These are phyloP conservation scores for Penicillium oxalicum DNA, from an alignment of 2,329 filamentous ascomycete genomes.

Conservation along the genomic window DNA sequence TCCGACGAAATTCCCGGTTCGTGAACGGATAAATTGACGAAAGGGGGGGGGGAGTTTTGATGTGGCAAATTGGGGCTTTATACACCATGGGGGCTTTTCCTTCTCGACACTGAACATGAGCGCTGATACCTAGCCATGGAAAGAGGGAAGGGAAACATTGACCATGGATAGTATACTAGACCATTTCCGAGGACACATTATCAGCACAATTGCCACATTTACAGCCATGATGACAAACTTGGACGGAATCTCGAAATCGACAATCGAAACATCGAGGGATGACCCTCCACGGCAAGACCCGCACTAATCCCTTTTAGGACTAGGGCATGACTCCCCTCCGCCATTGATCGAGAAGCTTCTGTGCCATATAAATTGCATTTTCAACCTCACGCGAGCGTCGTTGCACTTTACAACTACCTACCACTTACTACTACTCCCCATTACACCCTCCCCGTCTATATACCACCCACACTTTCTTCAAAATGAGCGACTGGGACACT, in stretches of 20 bases:
- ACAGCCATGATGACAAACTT: no score
- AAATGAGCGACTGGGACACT: slow-evolving; percentile 76
- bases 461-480: slow-evolving; percentile 15
- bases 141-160: no score
- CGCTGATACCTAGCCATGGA: no score
- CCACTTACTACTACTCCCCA: slow-evolving; percentile 2
- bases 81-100: no score
- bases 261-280: not conserved
- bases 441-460: not conserved
- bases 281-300: not conserved
- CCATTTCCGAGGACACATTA: no score
- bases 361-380: slow-evolving; percentile 34
- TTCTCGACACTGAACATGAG: no score
- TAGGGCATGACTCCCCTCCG: slow-evolving; percentile 23
- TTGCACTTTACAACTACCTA: slow-evolving; percentile 14
- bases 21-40: no score
- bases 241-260: not conserved
- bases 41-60: no score
- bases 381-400: slow-evolving; percentile 28
- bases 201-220: no score
- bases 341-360: slow-evolving; percentile 34
- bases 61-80: no score
- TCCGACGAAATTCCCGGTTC: no score
- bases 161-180: no score
- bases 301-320: slow-evolving; percentile 16